These are phyloP conservation scores for Beta macrorhiza DNA, from an alignment of 179 eudicot genomes.

Conservation along the genomic window DNA sequence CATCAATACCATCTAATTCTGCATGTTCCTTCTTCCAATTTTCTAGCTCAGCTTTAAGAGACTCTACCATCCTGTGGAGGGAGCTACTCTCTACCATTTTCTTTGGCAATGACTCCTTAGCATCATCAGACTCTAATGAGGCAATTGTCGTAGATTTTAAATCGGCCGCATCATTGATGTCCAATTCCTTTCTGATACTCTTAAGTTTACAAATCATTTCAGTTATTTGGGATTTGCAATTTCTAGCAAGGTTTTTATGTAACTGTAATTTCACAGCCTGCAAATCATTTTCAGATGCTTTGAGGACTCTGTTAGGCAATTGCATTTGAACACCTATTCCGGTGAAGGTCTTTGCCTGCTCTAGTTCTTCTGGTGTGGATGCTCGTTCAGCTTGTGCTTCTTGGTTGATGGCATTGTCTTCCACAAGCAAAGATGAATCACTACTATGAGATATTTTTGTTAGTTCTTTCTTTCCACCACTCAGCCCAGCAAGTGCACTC, in stretches of 20 bases:
- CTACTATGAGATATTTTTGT: background rate
- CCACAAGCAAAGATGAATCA: constrained; percentile 15
- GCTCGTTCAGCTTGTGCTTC: constrained; percentile 18
- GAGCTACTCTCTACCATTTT: constrained; percentile 25
- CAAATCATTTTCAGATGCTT: constrained; percentile 12
- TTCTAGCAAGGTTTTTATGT: constrained; percentile 16
- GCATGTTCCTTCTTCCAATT: constrained; percentile 34
- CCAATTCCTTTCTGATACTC: constrained; percentile 16
- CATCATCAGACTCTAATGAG: constrained; percentile 10
- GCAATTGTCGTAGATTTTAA: constrained; percentile 14
- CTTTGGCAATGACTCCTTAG: constrained; percentile 21
- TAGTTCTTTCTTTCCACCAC: constrained; percentile 25
- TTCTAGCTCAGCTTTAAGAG: constrained; percentile 33
- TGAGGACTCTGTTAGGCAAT: constrained; percentile 13
- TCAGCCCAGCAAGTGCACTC: constrained; percentile 33
- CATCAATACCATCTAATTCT: constrained; percentile 23
- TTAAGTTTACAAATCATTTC: constrained; percentile 24
- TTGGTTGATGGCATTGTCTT: constrained; percentile 15
- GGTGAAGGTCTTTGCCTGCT: constrained; percentile 7
- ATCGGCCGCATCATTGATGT: background rate
- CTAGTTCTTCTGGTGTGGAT: constrained; percentile 15
- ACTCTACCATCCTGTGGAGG: constrained; percentile 24
- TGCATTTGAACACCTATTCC: constrained; percentile 24
- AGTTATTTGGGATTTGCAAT: constrained; percentile 20
- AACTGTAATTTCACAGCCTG: constrained; percentile 14